phyloP scores from a whole-genome alignment of 495 filamentous ascomycete genomes.

The Penicillium parvum region DNA sequence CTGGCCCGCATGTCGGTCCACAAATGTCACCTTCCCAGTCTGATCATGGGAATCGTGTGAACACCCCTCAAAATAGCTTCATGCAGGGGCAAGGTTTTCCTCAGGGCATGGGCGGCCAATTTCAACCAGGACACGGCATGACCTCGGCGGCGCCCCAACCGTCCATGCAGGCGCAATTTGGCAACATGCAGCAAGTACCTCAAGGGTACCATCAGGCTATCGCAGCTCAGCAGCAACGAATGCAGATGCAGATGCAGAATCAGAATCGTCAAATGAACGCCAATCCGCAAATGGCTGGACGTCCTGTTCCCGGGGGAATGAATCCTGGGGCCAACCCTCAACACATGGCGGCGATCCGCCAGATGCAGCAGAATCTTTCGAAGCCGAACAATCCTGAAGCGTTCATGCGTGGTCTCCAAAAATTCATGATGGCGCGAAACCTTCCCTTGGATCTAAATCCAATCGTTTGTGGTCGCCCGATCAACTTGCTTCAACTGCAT shows the following conservation, averaged over 20 bases:
- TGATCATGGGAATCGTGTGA: constrained; percentile 67
- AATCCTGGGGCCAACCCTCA: constrained; percentile 44
- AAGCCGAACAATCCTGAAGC: constrained; percentile 55
- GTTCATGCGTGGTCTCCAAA: constrained; percentile 70
- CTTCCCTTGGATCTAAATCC: constrained; percentile 68
- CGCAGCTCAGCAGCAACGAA: constrained; percentile 46
- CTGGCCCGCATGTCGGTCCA: constrained; percentile 63
- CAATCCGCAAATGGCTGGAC: constrained; percentile 42
- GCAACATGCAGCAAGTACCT: constrained; percentile 41
- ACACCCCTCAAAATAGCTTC: constrained; percentile 70
- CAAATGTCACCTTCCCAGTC: constrained; percentile 76
- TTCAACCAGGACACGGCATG: constrained; percentile 40
- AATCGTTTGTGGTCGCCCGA: constrained; percentile 59
- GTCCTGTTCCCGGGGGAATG: constrained; percentile 35
- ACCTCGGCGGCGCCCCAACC: constrained; percentile 29
- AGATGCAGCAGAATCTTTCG: constrained; percentile 62
- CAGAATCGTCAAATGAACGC: constrained; percentile 64
- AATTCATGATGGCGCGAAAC: constrained; percentile 67
- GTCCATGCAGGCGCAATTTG: constrained; percentile 39
- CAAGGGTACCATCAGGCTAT: constrained; percentile 49
- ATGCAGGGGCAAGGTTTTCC: constrained; percentile 55
- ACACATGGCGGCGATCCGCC: constrained; percentile 45
- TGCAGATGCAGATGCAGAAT: constrained; percentile 55
- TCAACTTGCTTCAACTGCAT: constrained; percentile 74
- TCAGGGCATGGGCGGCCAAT: constrained; percentile 57